These are phyloP conservation scores for Fusarium sp. DNA, from an alignment of 2,329 filamentous ascomycete genomes.

Conservation along the genomic window DNA sequence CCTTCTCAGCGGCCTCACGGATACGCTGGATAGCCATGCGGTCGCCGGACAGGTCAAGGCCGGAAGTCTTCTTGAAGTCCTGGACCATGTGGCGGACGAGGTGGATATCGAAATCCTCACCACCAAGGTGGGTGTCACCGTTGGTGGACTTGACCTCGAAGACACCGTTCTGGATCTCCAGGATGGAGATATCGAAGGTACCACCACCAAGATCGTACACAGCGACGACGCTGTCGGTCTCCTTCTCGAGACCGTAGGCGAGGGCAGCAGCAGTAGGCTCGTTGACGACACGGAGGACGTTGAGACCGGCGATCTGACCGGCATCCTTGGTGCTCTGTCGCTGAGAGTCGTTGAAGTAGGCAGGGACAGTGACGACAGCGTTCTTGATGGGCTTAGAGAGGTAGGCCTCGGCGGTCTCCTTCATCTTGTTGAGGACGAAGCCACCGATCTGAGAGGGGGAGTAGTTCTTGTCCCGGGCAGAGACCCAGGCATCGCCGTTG, in stretches of 20 bases:
- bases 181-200: constrained; percentile 98
- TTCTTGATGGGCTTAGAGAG: constrained; percentile 93
- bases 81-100: constrained; percentile 93
- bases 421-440: constrained; percentile 98
- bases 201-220: constrained; percentile 99
- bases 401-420: constrained; percentile 96
- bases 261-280: constrained; percentile 96
- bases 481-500: constrained; percentile 97
- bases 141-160: constrained; percentile 99
- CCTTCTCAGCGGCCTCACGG: constrained; percentile 98
- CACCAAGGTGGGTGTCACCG: constrained; percentile 97
- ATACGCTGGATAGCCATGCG: constrained; percentile 99
- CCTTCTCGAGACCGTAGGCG: constrained; percentile 96
- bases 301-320: constrained; percentile 94
- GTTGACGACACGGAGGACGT: constrained; percentile 97
- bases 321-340: constrained; percentile 98
- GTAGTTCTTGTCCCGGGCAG: constrained; percentile 94
- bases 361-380: constrained; percentile 94
- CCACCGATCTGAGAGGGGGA: constrained; percentile 98
- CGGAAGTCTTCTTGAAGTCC: constrained; percentile 96
- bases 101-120: constrained; percentile 97
- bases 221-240: constrained; percentile 87
- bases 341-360: constrained; percentile 99
- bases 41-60: constrained; percentile 89
- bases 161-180: constrained; percentile 97